Conservation (phyloP, 768 basidiomycete genomes). For the Suillus ampliporus region DNA sequence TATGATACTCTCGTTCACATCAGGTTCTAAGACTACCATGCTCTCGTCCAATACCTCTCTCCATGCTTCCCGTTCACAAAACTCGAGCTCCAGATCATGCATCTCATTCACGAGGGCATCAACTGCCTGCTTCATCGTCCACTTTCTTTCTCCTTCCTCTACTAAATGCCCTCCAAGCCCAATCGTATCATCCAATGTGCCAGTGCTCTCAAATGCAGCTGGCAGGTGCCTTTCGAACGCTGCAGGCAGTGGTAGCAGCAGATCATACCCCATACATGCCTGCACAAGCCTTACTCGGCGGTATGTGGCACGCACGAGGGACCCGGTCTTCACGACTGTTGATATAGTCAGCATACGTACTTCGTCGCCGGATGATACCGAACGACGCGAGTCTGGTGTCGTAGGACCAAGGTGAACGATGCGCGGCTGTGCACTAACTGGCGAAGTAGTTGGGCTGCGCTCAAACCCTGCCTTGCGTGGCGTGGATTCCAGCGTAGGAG, state of each 20-base stretch:
- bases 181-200: slow-evolving; percentile 13
- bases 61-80: slow-evolving; percentile 42
- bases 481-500: slow-evolving; percentile 42
- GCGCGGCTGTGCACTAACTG: slow-evolving; percentile 47
- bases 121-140: slow-evolving; percentile 61
- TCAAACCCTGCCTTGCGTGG: slow-evolving; percentile 48
- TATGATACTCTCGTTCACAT: neutral
- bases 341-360: slow-evolving; percentile 33
- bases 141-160: slow-evolving; percentile 36
- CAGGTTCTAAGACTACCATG: slow-evolving; percentile 16
- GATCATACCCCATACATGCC: slow-evolving; percentile 64
- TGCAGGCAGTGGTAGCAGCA: slow-evolving; percentile 54
- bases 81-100: slow-evolving; percentile 63
- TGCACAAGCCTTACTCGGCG: slow-evolving; percentile 67
- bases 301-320: slow-evolving; percentile 63
- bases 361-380: slow-evolving; percentile 7
- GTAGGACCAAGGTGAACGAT: slow-evolving; percentile 70
- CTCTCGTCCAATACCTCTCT: slow-evolving; percentile 22
- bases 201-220: neutral
- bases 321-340: slow-evolving; percentile 53
- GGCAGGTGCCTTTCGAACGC: slow-evolving; percentile 18
- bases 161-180: slow-evolving; percentile 26
- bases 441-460: slow-evolving; percentile 44
- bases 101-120: slow-evolving; percentile 60
- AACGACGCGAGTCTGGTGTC: slow-evolving; percentile 23